Evolutionary conservation across 257 asterid genomes (phyloP).

Genomic region (Leonotis leonurus): DNA sequence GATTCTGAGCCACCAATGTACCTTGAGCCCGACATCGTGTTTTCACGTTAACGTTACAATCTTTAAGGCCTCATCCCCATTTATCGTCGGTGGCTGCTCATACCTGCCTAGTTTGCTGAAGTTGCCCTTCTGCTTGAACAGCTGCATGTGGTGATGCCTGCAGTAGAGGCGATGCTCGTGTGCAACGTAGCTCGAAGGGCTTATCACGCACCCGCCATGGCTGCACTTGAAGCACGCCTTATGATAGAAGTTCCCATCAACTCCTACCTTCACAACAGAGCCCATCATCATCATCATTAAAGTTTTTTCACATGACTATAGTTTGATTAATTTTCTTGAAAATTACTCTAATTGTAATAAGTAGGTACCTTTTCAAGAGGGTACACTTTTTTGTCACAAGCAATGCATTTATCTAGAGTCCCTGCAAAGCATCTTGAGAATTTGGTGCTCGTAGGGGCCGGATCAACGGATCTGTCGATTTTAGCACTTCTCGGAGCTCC

Average conservation of each 20-base stretch:
- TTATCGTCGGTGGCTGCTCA: constrained; percentile 27
- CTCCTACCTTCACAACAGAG: constrained; percentile 46
- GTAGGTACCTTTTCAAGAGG: constrained; percentile 63
- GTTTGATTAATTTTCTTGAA: neutral
- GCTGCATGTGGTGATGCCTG: constrained; percentile 77
- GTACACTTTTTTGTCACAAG: constrained; percentile 67
- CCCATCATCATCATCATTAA: too few relatives aligned
- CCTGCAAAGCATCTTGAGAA: constrained; percentile 62
- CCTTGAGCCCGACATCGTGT: neutral
- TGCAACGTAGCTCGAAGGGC: constrained; percentile 70
- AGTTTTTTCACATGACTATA: too few relatives aligned
- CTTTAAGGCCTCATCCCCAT: constrained; percentile 18
- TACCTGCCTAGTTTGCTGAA: constrained; percentile 51
- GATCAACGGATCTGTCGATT: constrained; percentile 38
- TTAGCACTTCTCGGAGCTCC: constrained; percentile 56
- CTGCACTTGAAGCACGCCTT: constrained; percentile 69
- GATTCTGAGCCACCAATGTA: neutral
- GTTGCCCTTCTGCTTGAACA: constrained; percentile 71
- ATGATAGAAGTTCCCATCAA: constrained; percentile 67
- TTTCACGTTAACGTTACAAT: neutral
- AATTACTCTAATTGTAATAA: neutral
- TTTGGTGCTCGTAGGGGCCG: constrained; percentile 37
- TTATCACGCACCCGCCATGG: constrained; percentile 71
- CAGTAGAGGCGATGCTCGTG: constrained; percentile 70
- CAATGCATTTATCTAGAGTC: constrained; percentile 69